These are phyloP conservation scores for Syzygium aromaticum DNA, from an alignment of 345 rosid species.

Conservation along the genomic window DNA sequence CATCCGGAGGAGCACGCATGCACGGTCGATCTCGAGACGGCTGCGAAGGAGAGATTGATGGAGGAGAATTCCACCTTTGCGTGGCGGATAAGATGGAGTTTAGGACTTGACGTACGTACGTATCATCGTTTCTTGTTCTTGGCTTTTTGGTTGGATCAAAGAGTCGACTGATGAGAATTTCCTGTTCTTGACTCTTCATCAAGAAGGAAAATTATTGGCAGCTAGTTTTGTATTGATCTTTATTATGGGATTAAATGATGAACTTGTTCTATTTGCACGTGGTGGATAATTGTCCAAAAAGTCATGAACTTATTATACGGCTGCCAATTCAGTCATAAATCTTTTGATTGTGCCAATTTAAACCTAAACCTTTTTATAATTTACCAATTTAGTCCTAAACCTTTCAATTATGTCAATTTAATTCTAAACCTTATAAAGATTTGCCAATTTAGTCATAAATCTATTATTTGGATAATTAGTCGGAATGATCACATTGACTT, in stretches of 20 bases:
- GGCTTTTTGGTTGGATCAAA: neutral
- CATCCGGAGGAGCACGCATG: slow-evolving; percentile 63
- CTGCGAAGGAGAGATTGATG: slow-evolving; percentile 42
- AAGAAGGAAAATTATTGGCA: neutral
- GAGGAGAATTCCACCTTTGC: slow-evolving; percentile 55
- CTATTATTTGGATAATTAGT: no score
- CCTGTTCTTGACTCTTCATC: neutral
- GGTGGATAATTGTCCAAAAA: no score
- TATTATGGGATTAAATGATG: neutral
- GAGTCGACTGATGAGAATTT: neutral
- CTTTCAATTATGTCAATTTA: no score
- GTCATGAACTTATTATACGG: no score
- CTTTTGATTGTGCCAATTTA: no score
- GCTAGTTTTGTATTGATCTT: neutral
- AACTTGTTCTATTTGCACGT: neutral
- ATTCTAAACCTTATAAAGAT: no score
- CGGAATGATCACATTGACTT: neutral
- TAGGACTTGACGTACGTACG: slow-evolving; percentile 27
- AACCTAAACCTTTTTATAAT: no score
- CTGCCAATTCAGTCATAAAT: no score
- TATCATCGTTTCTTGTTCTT: neutral
- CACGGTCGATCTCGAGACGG: slow-evolving; percentile 55
- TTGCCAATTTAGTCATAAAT: no score
- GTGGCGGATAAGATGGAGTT: slow-evolving; percentile 48
- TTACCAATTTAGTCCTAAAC: no score